Evolutionary conservation across 2,329 filamentous ascomycete species (phyloP).

Genomic region (Aspergillus alliaceus): DNA sequence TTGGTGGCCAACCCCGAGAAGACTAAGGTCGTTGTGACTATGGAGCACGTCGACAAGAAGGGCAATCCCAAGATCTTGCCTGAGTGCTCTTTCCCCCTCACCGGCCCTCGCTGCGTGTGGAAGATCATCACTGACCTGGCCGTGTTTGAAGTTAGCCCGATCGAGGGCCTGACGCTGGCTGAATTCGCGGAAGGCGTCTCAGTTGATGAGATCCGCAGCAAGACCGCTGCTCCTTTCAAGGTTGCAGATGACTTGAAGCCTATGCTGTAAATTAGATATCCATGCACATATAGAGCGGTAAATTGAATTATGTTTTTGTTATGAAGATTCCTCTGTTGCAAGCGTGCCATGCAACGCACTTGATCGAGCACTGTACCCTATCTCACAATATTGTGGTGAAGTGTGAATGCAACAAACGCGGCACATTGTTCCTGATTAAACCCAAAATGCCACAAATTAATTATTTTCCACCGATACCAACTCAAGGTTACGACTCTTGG

Average conservation of each 20-base stretch:
- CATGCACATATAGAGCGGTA: slow-evolving; percentile 4
- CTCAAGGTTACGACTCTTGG: no score
- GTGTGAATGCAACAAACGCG: no score
- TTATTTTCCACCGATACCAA: no score
- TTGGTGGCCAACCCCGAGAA: slow-evolving; percentile 70
- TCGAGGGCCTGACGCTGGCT: slow-evolving; percentile 54
- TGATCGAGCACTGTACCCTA: background rate
- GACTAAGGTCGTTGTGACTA: slow-evolving; percentile 72
- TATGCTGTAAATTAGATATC: slow-evolving; percentile 40
- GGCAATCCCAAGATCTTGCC: slow-evolving; percentile 65
- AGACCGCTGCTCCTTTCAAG: slow-evolving; percentile 69
- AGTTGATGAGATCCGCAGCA: slow-evolving; percentile 67
- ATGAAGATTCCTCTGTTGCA: background rate
- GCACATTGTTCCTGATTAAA: no score
- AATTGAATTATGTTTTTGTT: background rate
- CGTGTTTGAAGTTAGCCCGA: slow-evolving; percentile 72
- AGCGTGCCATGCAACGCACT: background rate
- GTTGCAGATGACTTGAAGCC: slow-evolving; percentile 60
- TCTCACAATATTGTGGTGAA: no score
- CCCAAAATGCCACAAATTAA: no score
- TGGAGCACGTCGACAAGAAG: slow-evolving; percentile 70
- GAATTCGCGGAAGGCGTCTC: slow-evolving; percentile 70
- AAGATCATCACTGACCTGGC: slow-evolving; percentile 73
- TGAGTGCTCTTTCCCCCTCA: slow-evolving; percentile 64
- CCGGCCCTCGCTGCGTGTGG: slow-evolving; percentile 64